Base-by-base conservation (phyloP, 768 basidiomycete genomes). In the Lentinula sp. region DNA sequence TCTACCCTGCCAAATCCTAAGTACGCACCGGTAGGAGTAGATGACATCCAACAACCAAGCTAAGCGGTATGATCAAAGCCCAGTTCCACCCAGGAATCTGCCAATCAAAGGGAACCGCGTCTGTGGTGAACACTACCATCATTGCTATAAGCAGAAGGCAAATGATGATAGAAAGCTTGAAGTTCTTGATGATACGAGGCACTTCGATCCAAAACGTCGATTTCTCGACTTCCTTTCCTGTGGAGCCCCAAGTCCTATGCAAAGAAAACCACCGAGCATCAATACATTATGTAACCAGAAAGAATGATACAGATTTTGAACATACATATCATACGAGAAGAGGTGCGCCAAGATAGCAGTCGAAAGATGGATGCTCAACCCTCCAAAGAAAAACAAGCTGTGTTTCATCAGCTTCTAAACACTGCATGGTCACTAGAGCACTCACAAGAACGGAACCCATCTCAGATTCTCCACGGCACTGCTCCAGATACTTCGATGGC, bases 151-250 rank as follows among this genome's bases (percentile, higher is more conserved):
- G 73, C 12, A 74, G 58, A 64, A 86, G 80, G 68, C 87, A 87
- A 61, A 90, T 74, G 33, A 83, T 73, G 70, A 91, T 82, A 0
- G 86, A 83, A 62, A 87, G 72, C 80, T 86, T 90, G 81, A 95
- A 95, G 53, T 89, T 84, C 65, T 84, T 79, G 74, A 90, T 82
- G 69, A 95, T 93, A 48, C 86, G 83, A 0, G 93, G 93, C 1
- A 94, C 86, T 75, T 95, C 93, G 64, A 91, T 85, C 84, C 90
- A 93, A 78, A 95, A 93, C 61, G 93, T 92, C 1, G 89, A 91
- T 33, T 84, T 81, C 68, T 93, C 88, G 56, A 95, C 91, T 74
- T 92, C 91, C 73, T 95, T 94, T 66, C 76, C 80, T 1, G 81
- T 82, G 33, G 81, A 81, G 33, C 81, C 81, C 81, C 81, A 82